Conservation (phyloP, 495 filamentous ascomycete species). For the Geopyxis carbonaria region DNA sequence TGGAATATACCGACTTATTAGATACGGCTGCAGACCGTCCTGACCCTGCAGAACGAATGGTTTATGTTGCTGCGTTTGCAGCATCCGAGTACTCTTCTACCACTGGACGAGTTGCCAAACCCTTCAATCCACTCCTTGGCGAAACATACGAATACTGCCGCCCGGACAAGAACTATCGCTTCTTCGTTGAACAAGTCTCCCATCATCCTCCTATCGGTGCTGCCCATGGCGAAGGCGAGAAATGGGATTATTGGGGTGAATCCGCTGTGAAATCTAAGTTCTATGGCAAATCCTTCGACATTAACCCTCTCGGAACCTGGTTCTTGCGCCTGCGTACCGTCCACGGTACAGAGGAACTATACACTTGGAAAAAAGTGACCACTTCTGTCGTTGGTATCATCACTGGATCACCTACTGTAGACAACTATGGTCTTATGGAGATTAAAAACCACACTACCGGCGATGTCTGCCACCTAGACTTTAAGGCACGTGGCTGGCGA, state of each 20-base stretch:
- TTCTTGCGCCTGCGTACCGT: slow-evolving; percentile 74
- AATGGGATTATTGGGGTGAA: slow-evolving; percentile 97
- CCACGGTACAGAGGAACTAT: slow-evolving; percentile 69
- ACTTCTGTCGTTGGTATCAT: slow-evolving; percentile 97
- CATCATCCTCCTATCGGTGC: slow-evolving; percentile 94
- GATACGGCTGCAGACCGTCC: slow-evolving; percentile 71
- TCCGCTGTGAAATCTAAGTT: slow-evolving; percentile 95
- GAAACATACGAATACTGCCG: slow-evolving; percentile 94
- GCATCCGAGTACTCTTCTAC: slow-evolving; percentile 94
- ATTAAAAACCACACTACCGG: slow-evolving; percentile 94
- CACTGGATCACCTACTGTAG: slow-evolving; percentile 87
- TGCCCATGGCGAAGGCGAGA: slow-evolving; percentile 78
- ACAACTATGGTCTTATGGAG: slow-evolving; percentile 96
- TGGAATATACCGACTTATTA: slow-evolving; percentile 91
- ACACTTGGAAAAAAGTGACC: slow-evolving; percentile 98
- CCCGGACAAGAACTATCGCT: slow-evolving; percentile 91
- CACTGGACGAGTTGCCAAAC: slow-evolving; percentile 89
- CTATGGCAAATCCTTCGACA: slow-evolving; percentile 92
- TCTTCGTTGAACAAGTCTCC: slow-evolving; percentile 96
- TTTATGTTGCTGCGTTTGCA: slow-evolving; percentile 94
- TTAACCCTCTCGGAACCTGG: slow-evolving; percentile 93
- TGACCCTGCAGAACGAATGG: slow-evolving; percentile 77
- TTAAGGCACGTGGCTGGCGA: slow-evolving; percentile 92
- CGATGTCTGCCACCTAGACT: slow-evolving; percentile 76
- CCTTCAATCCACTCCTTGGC: slow-evolving; percentile 89